Percentiles rank a stretch among this genome's conserved stretches.
Conservation (phyloP, 2,329 filamentous ascomycete species). For the Colletotrichum abscissum region DNA sequence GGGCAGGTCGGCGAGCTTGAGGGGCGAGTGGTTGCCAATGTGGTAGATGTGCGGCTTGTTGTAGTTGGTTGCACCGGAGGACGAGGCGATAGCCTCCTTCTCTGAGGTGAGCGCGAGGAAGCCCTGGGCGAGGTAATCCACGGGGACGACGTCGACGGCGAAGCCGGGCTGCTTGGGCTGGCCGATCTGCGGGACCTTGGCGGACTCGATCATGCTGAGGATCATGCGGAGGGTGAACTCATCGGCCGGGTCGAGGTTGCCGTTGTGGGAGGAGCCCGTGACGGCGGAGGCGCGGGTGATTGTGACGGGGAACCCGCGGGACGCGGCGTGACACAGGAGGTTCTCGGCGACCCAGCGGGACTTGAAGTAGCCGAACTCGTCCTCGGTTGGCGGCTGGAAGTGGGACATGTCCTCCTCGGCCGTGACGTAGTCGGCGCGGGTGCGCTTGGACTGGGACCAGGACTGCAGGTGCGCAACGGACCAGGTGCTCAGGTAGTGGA, state of each 20-base stretch:
- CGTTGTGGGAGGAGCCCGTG: conserved; percentile 9
- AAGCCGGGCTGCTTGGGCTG: conserved; percentile 38
- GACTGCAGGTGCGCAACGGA: conserved; percentile 41
- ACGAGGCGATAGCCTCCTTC: neutral
- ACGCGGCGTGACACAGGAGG: conserved; percentile 39
- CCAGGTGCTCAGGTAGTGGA: conserved; percentile 42
- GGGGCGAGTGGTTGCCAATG: conserved; percentile 39
- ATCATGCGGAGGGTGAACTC: conserved; percentile 41
- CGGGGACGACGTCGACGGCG: conserved; percentile 39
- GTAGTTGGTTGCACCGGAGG: conserved; percentile 8
- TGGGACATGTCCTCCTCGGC: conserved; percentile 38
- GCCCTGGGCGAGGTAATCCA: conserved; percentile 39
- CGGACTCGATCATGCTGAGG: conserved; percentile 39
- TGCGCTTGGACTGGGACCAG: conserved; percentile 38
- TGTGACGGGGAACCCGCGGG: conserved; percentile 40
- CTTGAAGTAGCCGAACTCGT: conserved; percentile 43
- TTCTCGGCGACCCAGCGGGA: conserved; percentile 42
- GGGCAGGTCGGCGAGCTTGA: conserved; percentile 38
- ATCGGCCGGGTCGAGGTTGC: conserved; percentile 36
- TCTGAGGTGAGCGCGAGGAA: neutral
- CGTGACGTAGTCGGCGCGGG: conserved; percentile 34
- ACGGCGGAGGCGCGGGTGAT: conserved; percentile 35
- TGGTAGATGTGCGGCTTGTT: conserved; percentile 38
- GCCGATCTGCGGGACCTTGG: conserved; percentile 39
- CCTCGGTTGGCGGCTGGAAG: conserved; percentile 39